phyloP scores from a whole-genome alignment of 2,329 filamentous ascomycete species.

The Moelleriella libera region DNA sequence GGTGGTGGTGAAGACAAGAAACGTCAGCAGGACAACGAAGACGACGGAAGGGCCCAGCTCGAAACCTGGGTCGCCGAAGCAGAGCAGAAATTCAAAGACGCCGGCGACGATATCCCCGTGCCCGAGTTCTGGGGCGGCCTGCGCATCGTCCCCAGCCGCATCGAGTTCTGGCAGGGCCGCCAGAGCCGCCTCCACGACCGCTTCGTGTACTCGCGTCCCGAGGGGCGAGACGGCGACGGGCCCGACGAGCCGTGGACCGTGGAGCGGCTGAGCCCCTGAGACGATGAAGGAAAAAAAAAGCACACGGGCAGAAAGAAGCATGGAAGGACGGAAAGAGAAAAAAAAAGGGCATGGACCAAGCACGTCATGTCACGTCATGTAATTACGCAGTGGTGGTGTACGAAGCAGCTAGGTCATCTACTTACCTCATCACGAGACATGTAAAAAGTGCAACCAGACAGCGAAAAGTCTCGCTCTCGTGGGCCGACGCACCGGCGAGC shows the following conservation, averaged over 20 bases:
- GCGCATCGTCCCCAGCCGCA: constrained; percentile 66
- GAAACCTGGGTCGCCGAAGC: constrained; percentile 66
- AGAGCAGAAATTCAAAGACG: constrained; percentile 56
- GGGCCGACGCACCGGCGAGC: too few relatives aligned
- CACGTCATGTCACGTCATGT: too few relatives aligned
- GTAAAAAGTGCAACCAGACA: too few relatives aligned
- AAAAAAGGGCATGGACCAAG: too few relatives aligned
- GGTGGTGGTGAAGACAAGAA: background rate
- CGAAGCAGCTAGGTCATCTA: too few relatives aligned
- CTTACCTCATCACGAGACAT: too few relatives aligned
- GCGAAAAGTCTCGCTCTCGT: too few relatives aligned
- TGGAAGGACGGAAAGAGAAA: too few relatives aligned
- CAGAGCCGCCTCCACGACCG: constrained; percentile 85
- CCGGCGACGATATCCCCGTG: constrained; percentile 67
- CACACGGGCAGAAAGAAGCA: too few relatives aligned
- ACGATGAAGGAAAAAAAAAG: too few relatives aligned
- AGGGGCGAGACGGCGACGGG: constrained; percentile 13
- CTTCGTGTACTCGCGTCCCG: constrained; percentile 64
- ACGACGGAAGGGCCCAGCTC: constrained; percentile 59
- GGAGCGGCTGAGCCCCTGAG: constrained; percentile 58
- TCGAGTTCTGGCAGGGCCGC: constrained; percentile 96
- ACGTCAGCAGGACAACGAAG: constrained; percentile 10
- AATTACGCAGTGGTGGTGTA: too few relatives aligned
- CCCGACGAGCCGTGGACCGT: constrained; percentile 44
- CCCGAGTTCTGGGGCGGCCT: constrained; percentile 92